Evolutionary conservation across 352 stramenopile genomes (phyloP).

Genomic region (Phytophthora tentaculata): DNA sequence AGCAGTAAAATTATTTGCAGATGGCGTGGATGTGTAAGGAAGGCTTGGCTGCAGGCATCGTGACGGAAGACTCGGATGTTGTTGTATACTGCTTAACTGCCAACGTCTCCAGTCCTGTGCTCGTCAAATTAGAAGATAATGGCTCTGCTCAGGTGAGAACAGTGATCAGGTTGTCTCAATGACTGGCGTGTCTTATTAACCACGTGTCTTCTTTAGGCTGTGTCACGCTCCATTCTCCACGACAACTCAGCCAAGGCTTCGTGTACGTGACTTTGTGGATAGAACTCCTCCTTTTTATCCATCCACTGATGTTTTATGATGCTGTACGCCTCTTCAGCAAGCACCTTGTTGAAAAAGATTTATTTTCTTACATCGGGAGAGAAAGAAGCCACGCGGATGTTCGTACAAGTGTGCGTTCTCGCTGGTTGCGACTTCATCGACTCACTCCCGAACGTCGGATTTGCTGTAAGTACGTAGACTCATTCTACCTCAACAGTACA

Average conservation of each 20-base stretch:
- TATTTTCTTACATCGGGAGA: slow-evolving; percentile 61
- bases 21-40: slow-evolving; percentile 86
- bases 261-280: slow-evolving; percentile 26
- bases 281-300: background rate
- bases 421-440: slow-evolving; percentile 81
- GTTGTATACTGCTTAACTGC: slow-evolving; percentile 76
- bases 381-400: slow-evolving; percentile 72
- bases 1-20: slow-evolving; percentile 16
- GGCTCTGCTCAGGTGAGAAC: slow-evolving; percentile 53
- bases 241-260: slow-evolving; percentile 41
- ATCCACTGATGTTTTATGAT: background rate
- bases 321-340: slow-evolving; percentile 30
- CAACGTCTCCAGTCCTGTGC: slow-evolving; percentile 54
- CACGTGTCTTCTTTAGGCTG: slow-evolving; percentile 28
- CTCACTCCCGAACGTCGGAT: slow-evolving; percentile 76
- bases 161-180: background rate
- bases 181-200: background rate
- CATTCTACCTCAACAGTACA: background rate
- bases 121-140: slow-evolving; percentile 78
- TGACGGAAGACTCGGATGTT: slow-evolving; percentile 86
- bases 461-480: slow-evolving; percentile 53
- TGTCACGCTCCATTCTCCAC: slow-evolving; percentile 66
- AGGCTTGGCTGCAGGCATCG: slow-evolving; percentile 59
- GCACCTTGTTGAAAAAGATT: slow-evolving; percentile 70
- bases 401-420: slow-evolving; percentile 80